Evolutionary conservation across 441 rosid species (phyloP).

Genomic region (Corymbia citriodora): DNA sequence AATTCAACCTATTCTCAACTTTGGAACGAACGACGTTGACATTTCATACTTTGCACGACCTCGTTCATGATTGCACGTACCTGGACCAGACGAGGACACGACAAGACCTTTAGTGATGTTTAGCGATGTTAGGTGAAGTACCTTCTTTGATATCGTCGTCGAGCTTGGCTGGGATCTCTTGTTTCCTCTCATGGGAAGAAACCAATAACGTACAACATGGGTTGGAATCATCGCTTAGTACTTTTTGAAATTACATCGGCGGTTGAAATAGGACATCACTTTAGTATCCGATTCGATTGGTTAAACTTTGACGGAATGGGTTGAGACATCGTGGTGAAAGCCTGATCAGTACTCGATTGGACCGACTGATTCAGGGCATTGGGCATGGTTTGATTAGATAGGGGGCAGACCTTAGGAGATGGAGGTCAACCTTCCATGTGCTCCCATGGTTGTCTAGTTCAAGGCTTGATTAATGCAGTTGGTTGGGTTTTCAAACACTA

Average conservation of each 20-base stretch:
- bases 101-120: not conserved
- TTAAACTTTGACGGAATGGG: not conserved
- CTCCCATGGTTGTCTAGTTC: not conserved
- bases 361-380: accelerated
- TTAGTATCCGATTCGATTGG: not conserved
- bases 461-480: not conserved
- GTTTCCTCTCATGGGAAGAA: not conserved
- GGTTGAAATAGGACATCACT: too few species aligned
- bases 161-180: not conserved
- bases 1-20: not conserved
- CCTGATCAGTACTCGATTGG: accelerated
- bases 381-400: not conserved
- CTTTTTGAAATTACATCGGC: not conserved
- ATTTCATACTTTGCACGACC: not conserved
- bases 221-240: not conserved
- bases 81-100: not conserved
- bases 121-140: not conserved
- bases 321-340: accelerated
- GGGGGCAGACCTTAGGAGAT: not conserved
- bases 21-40: not conserved
- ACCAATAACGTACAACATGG: too few species aligned
- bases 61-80: not conserved
- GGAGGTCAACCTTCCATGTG: not conserved
- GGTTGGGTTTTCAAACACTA: not conserved
- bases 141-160: not conserved